Base-by-base conservation (phyloP, 129 eudicot species). In the Flaveria robusta region DNA sequence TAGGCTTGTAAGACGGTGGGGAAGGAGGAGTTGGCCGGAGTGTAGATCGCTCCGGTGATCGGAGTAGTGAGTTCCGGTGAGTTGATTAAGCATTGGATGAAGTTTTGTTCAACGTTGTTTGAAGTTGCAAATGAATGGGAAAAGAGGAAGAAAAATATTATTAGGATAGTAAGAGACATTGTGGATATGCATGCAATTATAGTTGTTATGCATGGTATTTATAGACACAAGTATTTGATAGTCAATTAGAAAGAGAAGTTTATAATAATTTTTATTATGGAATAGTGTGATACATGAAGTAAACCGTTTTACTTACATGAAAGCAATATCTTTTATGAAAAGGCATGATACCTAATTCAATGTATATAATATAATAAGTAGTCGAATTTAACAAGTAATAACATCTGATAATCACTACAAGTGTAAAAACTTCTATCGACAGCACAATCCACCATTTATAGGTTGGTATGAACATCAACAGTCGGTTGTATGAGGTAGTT, bases 11-110 rank as follows among this genome's bases (percentile, higher is more conserved):
- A 60, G 9, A 60, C n/a, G 39, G 66, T 26, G 41, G 34, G 34
- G n/a, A 60, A 60, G 39, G 66, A 60, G 27, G 66, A 24, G 41
- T 60, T 60, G 39, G 39, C 34, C 8, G 66, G 66, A 60, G 66
- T 60, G 41, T 60, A 12, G 66, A 60, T 60, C 14, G 66, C 66
- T 24, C 39, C 41, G n/a, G 66, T 60, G 66, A 60, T 60, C 39
- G 66, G 66, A 26, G 18, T 26, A 24, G 66, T 60, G 13, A 60
- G 66, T 14, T 60, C 9, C 4, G 66, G 26, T 60, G 66, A 60
- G 24, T 5, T 60, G 3, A 60, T 13, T 26, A 60, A 27, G 66
- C 66, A 60, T 12, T 60, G 41, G 66, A 60, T 60, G 41, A 60
- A 60, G 66, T 60, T 60, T 60, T 60, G 66, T 24, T 60, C 3